Conservation (phyloP, 768 basidiomycete genomes). For the Tephrocybe sp. region DNA sequence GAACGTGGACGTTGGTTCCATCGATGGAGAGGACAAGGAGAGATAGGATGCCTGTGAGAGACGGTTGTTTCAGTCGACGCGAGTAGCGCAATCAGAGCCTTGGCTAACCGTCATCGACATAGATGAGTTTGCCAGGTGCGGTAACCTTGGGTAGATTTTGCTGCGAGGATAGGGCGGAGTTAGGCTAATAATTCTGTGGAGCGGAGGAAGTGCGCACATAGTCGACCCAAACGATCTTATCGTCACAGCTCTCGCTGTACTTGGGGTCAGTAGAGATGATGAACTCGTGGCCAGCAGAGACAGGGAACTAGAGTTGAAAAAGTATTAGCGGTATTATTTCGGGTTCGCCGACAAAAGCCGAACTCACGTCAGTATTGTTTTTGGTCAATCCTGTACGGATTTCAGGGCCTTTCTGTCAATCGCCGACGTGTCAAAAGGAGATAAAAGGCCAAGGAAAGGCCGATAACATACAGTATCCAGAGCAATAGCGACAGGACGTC, state of each 20-base stretch:
- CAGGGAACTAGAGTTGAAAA: constrained; percentile 57
- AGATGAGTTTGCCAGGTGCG: constrained; percentile 95
- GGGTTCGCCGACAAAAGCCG: not conserved
- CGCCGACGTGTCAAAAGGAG: constrained; percentile 10
- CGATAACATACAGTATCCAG: constrained; percentile 80
- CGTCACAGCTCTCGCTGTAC: constrained; percentile 77
- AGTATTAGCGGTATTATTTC: not conserved
- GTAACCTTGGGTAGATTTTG: constrained; percentile 94
- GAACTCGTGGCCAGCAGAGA: constrained; percentile 93
- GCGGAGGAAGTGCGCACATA: constrained; percentile 60
- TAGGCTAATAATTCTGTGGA: not conserved
- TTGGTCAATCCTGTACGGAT: constrained; percentile 96
- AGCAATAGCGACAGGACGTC: constrained; percentile 95
- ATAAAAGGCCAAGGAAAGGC: constrained; percentile 1
- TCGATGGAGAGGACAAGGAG: constrained; percentile 92
- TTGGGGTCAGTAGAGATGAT: constrained; percentile 81
- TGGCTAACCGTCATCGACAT: constrained; percentile 86
- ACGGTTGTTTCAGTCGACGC: not conserved
- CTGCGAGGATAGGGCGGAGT: constrained; percentile 36
- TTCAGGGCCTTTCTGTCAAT: constrained; percentile 92
- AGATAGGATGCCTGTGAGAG: constrained; percentile 71
- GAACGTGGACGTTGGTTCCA: constrained; percentile 77
- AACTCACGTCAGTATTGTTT: constrained; percentile 80
- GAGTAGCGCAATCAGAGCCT: not conserved
- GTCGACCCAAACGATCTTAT: constrained; percentile 88